phyloP scores from a whole-genome alignment of 768 basidiomycete species.

The Lactarius deliciosus region DNA sequence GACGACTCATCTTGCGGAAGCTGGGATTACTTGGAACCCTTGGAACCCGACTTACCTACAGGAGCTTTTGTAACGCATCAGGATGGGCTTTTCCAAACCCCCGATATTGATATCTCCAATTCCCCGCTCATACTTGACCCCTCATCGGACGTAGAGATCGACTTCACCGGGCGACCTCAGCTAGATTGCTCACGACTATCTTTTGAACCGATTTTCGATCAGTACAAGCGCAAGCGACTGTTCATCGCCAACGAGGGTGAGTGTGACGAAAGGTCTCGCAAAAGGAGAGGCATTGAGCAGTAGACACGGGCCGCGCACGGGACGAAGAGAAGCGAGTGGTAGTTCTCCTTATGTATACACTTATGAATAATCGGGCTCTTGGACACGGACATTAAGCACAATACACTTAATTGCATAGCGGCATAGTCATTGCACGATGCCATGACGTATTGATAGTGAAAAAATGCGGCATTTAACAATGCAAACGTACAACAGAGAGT shows the following conservation, averaged over 20 bases:
- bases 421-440: constrained; percentile 39
- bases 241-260: constrained; percentile 16
- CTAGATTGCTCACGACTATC: not conserved
- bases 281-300: constrained; percentile 7
- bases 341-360: constrained; percentile 4
- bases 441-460: constrained; percentile 39
- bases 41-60: constrained; percentile 3
- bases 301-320: constrained; percentile 1
- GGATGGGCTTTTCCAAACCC: not conserved
- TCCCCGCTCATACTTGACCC: not conserved
- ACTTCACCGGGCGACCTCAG: not conserved
- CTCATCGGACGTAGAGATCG: not conserved
- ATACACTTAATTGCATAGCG: constrained; percentile 28
- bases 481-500: constrained; percentile 41
- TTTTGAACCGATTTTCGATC: not conserved
- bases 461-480: constrained; percentile 47
- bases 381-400: not conserved
- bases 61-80: constrained; percentile 2
- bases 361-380: constrained; percentile 13
- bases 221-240: constrained; percentile 21
- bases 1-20: constrained; percentile 1
- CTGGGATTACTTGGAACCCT: constrained; percentile 10
- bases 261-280: constrained; percentile 9
- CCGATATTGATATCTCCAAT: not conserved
- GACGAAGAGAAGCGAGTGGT: not conserved